A percentile compares a stretch with the other conserved stretches of the same genome.
phyloP scores from a whole-genome alignment of 2,329 filamentous ascomycete genomes.

The Xylaria sp. region DNA sequence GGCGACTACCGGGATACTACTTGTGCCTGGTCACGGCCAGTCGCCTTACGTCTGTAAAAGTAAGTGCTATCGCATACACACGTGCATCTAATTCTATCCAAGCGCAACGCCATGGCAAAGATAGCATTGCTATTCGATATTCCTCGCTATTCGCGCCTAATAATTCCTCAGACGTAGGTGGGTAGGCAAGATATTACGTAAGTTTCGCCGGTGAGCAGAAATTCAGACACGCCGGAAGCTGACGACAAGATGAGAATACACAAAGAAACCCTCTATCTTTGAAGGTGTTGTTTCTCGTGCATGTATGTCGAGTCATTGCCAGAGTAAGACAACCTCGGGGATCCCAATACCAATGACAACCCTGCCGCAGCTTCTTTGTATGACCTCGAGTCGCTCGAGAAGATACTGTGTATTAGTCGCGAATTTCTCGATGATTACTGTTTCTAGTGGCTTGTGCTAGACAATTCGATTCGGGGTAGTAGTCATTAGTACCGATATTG shows the following conservation, averaged over 20 bases:
- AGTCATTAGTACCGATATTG: conserved; percentile 8
- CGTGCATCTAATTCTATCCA: background rate
- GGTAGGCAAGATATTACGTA: background rate
- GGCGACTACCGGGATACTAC: background rate
- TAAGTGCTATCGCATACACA: background rate
- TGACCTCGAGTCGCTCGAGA: background rate
- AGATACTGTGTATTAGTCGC: background rate
- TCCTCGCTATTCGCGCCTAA: conserved; percentile 13
- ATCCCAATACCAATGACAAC: background rate
- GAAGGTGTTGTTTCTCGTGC: background rate
- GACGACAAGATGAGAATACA: background rate
- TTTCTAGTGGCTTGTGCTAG: background rate
- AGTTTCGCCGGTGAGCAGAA: background rate
- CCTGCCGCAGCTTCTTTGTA: background rate
- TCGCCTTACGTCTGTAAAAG: background rate
- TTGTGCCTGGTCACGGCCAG: background rate
- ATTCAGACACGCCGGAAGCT: background rate
- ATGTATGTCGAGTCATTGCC: background rate
- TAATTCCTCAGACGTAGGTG: background rate
- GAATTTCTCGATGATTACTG: background rate
- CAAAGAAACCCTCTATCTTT: background rate
- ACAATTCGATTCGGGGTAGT: conserved; percentile 7
- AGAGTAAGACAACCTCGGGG: background rate
- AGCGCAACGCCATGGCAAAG: background rate
- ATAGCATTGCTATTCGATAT: background rate